Evolutionary conservation across 768 basidiomycete genomes (phyloP).

Genomic region (Cantharellus anzutake): DNA sequence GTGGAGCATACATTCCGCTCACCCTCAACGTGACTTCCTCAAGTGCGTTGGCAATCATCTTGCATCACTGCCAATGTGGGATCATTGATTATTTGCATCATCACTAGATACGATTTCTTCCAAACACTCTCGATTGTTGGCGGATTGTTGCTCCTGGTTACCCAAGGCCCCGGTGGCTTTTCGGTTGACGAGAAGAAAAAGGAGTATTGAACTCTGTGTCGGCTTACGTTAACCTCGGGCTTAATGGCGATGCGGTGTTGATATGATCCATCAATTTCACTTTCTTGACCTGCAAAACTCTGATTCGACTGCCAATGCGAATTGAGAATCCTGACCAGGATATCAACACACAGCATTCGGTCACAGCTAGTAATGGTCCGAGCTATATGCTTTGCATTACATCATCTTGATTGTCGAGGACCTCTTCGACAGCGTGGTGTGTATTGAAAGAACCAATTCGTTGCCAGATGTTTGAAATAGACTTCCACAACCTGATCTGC

Average conservation of each 20-base stretch:
- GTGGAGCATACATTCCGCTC: conserved; percentile 84
- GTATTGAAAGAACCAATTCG: conserved; percentile 67
- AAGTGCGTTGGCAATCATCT: conserved; percentile 38
- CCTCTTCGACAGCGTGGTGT: conserved; percentile 28
- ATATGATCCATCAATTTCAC: too few relatives aligned
- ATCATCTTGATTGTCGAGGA: too few relatives aligned
- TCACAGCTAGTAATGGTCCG: too few relatives aligned
- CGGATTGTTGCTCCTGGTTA: conserved; percentile 89
- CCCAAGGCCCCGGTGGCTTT: conserved; percentile 94
- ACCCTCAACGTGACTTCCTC: conserved; percentile 94
- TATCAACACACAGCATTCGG: too few relatives aligned
- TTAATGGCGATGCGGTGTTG: too few relatives aligned
- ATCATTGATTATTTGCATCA: not conserved
- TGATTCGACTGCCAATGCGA: too few relatives aligned
- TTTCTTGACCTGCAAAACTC: too few relatives aligned
- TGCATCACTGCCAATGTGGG: not conserved
- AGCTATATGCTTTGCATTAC: too few relatives aligned
- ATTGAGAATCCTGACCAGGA: too few relatives aligned
- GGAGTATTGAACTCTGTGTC: conserved; percentile 32
- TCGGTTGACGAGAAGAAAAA: conserved; percentile 99
- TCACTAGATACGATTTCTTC: conserved; percentile 88
- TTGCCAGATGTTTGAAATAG: conserved; percentile 63
- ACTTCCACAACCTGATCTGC: conserved; percentile 73
- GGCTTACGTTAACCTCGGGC: too few relatives aligned
- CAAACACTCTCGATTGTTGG: conserved; percentile 97